These are phyloP conservation scores for Phialocephala subalpina DNA, from an alignment of 2,329 filamentous ascomycete genomes.

Conservation along the genomic window DNA sequence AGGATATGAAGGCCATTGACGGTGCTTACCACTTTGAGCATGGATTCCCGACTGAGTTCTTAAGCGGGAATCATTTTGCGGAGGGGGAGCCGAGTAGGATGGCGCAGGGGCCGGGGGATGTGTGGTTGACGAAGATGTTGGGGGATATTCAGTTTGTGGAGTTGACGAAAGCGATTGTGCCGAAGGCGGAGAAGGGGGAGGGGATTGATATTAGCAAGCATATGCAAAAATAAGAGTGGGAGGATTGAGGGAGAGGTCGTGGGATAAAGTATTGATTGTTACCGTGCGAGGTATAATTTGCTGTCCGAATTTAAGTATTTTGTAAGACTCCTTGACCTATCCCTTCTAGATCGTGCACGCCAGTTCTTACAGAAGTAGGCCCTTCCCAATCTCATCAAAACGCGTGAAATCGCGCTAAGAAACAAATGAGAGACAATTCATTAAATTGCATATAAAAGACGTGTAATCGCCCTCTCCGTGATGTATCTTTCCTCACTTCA, in stretches of 20 bases:
- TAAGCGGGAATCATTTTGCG: conserved; percentile 8
- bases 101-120: conserved; percentile 9
- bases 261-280: too few relatives aligned
- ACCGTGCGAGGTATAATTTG: too few relatives aligned
- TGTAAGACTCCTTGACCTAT: too few relatives aligned
- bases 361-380: too few relatives aligned
- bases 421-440: too few relatives aligned
- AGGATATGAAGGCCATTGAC: conserved; percentile 63
- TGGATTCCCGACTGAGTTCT: conserved; percentile 14
- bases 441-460: too few relatives aligned
- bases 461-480: too few relatives aligned
- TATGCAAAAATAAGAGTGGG: background rate
- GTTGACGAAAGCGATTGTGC: background rate
- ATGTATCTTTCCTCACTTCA: too few relatives aligned
- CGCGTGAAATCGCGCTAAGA: too few relatives aligned
- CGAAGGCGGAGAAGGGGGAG: background rate
- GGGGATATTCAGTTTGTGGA: conserved; percentile 3
- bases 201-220: background rate
- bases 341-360: too few relatives aligned
- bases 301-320: too few relatives aligned
- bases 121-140: conserved; percentile 17
- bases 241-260: background rate
- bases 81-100: background rate
- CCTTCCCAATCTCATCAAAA: too few relatives aligned
- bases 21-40: conserved; percentile 25